Percentiles rank a stretch among this genome's conserved stretches.
Evolutionary conservation across 768 basidiomycete species (phyloP).

Genomic region (Agaricus blazei): DNA sequence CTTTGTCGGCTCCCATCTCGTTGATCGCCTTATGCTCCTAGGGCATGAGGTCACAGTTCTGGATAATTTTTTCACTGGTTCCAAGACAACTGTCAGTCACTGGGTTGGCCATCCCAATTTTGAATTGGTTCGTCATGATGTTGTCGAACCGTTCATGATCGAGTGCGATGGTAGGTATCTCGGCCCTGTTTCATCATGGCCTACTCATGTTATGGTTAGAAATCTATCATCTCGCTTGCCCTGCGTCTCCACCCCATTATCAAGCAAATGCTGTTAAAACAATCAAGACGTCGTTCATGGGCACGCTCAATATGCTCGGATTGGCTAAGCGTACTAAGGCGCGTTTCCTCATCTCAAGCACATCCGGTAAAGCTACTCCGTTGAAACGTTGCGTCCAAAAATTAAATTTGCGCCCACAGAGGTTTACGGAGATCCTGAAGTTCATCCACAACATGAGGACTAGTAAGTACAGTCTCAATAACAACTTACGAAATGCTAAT

Average conservation of each 20-base stretch:
- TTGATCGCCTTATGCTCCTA: constrained; percentile 95
- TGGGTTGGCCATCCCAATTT: constrained; percentile 99
- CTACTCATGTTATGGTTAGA: constrained; percentile 39
- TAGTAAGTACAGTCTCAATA: constrained; percentile 53
- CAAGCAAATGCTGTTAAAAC: constrained; percentile 98
- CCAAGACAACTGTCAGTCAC: constrained; percentile 92
- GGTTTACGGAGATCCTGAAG: constrained; percentile 97
- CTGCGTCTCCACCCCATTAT: constrained; percentile 95
- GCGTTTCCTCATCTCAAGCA: constrained; percentile 92
- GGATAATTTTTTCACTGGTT: constrained; percentile 99
- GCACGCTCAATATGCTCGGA: constrained; percentile 97
- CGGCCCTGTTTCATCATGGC: constrained; percentile 1
- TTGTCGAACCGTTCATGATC: constrained; percentile 96
- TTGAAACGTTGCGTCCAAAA: not conserved
- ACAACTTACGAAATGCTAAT: constrained; percentile 8
- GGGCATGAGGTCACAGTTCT: constrained; percentile 97
- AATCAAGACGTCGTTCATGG: constrained; percentile 97
- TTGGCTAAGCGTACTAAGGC: constrained; percentile 97
- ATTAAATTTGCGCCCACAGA: constrained; percentile 38
- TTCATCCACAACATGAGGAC: constrained; percentile 94
- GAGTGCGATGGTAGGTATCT: constrained; percentile 87
- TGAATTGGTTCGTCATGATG: constrained; percentile 95
- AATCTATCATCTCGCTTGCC: constrained; percentile 98
- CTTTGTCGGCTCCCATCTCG: constrained; percentile 98
- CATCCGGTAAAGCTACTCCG: constrained; percentile 60